A percentile compares a stretch with the other conserved stretches of the same genome.
phyloP scores from a whole-genome alignment of 805 yeast species.

The Starmerella apicola region DNA sequence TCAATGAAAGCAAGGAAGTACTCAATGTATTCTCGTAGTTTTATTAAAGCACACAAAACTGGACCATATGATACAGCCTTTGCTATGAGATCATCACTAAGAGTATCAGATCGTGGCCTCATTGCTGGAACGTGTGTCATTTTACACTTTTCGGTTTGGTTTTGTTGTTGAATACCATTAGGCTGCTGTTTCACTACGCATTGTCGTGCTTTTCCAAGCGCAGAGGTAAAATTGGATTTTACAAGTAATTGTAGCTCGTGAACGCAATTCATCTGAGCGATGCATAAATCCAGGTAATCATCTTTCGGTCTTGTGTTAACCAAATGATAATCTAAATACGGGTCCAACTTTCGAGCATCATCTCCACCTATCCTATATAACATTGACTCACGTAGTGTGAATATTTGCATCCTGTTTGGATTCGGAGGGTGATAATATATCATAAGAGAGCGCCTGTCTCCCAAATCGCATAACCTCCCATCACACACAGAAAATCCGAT shows the following conservation, averaged over 20 bases:
- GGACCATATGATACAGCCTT: neutral
- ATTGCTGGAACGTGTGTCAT: too few relatives aligned
- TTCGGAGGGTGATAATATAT: slow-evolving; percentile 61
- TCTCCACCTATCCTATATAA: slow-evolving; percentile 34
- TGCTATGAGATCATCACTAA: neutral
- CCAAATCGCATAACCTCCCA: too few relatives aligned
- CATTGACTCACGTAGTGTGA: slow-evolving; percentile 59
- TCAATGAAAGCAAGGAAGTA: slow-evolving; percentile 25
- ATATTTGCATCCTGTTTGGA: slow-evolving; percentile 59
- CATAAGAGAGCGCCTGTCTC: slow-evolving; percentile 18
- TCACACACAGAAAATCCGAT: too few relatives aligned
- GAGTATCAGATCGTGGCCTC: too few relatives aligned
- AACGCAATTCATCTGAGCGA: slow-evolving; percentile 29
- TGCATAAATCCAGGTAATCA: slow-evolving; percentile 14
- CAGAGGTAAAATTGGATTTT: slow-evolving; percentile 16
- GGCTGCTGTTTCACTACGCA: too few relatives aligned
- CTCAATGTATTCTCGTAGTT: slow-evolving; percentile 24
- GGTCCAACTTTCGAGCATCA: neutral
- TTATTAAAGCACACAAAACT: neutral
- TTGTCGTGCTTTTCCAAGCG: too few relatives aligned
- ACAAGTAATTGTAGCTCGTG: slow-evolving; percentile 26
- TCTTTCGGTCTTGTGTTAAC: slow-evolving; percentile 2
- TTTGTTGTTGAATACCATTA: too few relatives aligned
- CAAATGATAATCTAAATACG: slow-evolving; percentile 8
- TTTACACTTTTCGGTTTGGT: neutral